phyloP scores from a whole-genome alignment of 768 basidiomycete species.

The Mycena vitilis region DNA sequence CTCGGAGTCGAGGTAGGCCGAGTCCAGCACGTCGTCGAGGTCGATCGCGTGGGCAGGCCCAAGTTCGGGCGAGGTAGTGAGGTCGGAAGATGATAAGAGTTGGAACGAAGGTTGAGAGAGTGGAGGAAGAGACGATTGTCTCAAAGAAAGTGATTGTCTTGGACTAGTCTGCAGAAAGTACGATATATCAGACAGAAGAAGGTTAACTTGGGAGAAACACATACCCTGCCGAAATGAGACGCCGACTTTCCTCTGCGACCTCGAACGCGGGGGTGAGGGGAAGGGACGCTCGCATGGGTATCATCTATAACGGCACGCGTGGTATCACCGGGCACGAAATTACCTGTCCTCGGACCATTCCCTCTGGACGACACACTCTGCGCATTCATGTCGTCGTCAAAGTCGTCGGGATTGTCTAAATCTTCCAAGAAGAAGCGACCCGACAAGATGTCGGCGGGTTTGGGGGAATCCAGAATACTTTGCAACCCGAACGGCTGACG shows the following conservation, averaged over 20 bases:
- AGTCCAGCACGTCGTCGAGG: constrained; percentile 82
- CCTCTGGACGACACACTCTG: constrained; percentile 42
- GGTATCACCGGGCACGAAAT: constrained; percentile 53
- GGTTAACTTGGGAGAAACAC: constrained; percentile 37
- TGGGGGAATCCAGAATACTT: constrained; percentile 56
- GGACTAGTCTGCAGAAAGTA: constrained; percentile 41
- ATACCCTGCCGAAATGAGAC: constrained; percentile 46
- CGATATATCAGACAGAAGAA: constrained; percentile 8
- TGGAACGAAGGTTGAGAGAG: constrained; percentile 44
- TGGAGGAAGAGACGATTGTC: constrained; percentile 43
- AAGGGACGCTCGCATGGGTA: constrained; percentile 56
- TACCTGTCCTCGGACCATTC: constrained; percentile 52
- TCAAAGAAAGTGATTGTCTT: constrained; percentile 45
- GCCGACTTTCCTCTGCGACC: constrained; percentile 31
- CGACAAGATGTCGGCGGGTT: constrained; percentile 76
- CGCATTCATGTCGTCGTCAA: constrained; percentile 44
- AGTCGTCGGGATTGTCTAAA: constrained; percentile 54
- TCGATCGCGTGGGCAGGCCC: constrained; percentile 64
- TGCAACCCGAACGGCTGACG: constrained; percentile 44
- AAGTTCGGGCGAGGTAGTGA: constrained; percentile 49
- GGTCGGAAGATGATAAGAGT: constrained; percentile 52
- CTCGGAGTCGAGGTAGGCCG: constrained; percentile 75
- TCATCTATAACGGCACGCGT: constrained; percentile 61
- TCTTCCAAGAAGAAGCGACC: constrained; percentile 68
- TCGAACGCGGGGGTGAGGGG: constrained; percentile 56